Percentiles rank a stretch among this genome's conserved stretches.
Conservation (phyloP, 108 stramenopile species). For the Mediolabrus comicus region DNA sequence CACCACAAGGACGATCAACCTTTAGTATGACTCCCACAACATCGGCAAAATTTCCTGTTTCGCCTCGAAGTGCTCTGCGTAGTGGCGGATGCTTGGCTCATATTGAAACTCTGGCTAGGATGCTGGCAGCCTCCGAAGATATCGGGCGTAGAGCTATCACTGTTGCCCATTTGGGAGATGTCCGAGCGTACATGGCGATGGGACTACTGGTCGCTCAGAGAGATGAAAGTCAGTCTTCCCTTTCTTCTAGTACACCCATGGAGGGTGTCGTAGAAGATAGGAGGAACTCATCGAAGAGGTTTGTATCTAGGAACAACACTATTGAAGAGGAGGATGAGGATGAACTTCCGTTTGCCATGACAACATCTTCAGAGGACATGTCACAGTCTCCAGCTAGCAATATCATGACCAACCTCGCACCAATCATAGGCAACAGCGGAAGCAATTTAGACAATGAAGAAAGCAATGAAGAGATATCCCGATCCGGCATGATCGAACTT, state of each 20-base stretch:
- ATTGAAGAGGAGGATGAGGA: constrained; percentile 64
- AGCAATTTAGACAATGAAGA: constrained; percentile 12
- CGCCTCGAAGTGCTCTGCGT: constrained; percentile 28
- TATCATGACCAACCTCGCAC: constrained; percentile 23
- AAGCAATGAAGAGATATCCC: constrained; percentile 47
- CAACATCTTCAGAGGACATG: constrained; percentile 28
- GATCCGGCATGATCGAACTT: constrained; percentile 38
- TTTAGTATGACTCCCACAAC: constrained; percentile 11
- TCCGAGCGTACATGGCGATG: constrained; percentile 82
- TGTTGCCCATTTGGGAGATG: constrained; percentile 87
- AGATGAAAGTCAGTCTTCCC: constrained; percentile 49
- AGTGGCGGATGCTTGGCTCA: constrained; percentile 57
- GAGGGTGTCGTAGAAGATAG: constrained; percentile 74
- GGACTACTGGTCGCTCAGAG: constrained; percentile 50
- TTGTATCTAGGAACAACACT: constrained; percentile 7
- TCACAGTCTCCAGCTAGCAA: constrained; percentile 17
- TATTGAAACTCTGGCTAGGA: constrained; percentile 62
- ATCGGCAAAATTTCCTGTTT: constrained; percentile 20
- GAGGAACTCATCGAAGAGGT: constrained; percentile 23
- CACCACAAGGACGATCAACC: constrained; percentile 25
- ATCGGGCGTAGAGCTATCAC: constrained; percentile 83
- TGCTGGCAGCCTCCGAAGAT: constrained; percentile 85
- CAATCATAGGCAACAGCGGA: constrained; percentile 10
- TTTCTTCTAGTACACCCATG: constrained; percentile 66
- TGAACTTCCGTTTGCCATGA: constrained; percentile 86